Percentiles rank a stretch among this genome's conserved stretches.
Evolutionary conservation across 129 eudicot species (phyloP).

Genomic region (Chrysanthemum lavandulifolium): DNA sequence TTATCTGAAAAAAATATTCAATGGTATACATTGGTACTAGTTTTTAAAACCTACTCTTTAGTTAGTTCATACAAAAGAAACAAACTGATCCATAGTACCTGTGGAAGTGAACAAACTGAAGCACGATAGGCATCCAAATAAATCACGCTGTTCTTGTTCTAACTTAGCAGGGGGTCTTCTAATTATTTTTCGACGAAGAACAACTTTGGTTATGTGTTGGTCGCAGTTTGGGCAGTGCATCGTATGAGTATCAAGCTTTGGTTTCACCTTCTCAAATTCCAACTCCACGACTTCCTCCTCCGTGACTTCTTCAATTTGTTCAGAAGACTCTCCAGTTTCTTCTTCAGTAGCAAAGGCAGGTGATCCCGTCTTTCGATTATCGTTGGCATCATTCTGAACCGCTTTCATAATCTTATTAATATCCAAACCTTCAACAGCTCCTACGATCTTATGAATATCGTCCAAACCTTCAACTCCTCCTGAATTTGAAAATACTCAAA

Average conservation of each 20-base stretch:
- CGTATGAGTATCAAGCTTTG: constrained; percentile 44
- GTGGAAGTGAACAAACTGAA: constrained; percentile 52
- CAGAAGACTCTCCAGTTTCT: neutral
- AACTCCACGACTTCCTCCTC: constrained; percentile 55
- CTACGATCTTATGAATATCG: constrained; percentile 9
- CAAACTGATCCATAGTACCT: constrained; percentile 28
- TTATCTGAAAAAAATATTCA: no score
- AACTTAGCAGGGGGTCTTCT: neutral
- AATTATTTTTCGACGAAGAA: constrained; percentile 47
- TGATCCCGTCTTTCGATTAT: no score
- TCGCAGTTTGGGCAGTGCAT: constrained; percentile 5
- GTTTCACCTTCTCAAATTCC: constrained; percentile 55
- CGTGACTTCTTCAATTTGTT: no score
- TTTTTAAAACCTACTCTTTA: no score
- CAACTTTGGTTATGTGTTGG: constrained; percentile 46
- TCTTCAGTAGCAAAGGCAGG: constrained; percentile 9
- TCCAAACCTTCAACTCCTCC: neutral
- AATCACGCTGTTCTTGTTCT: constrained; percentile 11
- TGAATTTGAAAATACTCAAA: neutral
- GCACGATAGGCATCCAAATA: constrained; percentile 67
- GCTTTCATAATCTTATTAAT: constrained; percentile 17
- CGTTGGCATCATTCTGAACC: constrained; percentile 9
- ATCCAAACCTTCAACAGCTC: constrained; percentile 33
- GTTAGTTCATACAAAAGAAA: no score
- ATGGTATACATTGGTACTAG: no score